Conservation (phyloP, 225 moss, liverwort and hornwort genomes). For the Neckera pumila region DNA sequence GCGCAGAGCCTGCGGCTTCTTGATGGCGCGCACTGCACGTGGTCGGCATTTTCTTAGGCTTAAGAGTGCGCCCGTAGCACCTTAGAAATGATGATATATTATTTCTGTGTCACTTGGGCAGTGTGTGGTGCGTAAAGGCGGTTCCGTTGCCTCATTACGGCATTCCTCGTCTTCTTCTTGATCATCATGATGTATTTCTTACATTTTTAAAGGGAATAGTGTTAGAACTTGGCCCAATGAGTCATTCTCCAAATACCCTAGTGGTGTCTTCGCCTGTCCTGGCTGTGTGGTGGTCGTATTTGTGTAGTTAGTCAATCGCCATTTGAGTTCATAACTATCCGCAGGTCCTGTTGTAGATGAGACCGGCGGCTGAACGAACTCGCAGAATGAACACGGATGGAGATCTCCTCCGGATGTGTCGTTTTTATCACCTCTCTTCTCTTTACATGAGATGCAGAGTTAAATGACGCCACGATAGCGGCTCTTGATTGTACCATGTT, state of each 20-base stretch:
- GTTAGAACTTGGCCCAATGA: not conserved
- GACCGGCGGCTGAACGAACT: constrained; percentile 36
- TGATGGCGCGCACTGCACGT: not conserved
- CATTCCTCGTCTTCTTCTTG: not conserved
- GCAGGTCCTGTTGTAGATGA: not conserved
- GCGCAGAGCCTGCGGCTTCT: not conserved
- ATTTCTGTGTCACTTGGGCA: not conserved
- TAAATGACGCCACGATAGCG: constrained; percentile 19
- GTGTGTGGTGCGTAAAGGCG: not conserved
- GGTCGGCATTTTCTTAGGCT: not conserved
- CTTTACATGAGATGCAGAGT: constrained; percentile 19
- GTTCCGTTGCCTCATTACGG: not conserved
- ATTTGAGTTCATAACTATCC: constrained; percentile 37
- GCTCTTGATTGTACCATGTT: too few species aligned
- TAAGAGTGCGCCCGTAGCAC: not conserved
- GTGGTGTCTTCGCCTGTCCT: not conserved
- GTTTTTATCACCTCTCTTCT: constrained; percentile 40
- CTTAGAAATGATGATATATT: not conserved
- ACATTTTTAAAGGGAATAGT: constrained; percentile 6
- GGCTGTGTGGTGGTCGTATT: not conserved
- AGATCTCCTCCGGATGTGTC: not conserved
- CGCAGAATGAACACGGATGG: not conserved
- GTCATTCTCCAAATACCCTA: not conserved
- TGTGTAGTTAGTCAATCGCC: not conserved
- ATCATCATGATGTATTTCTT: constrained; percentile 1